Evolutionary conservation across 2,329 filamentous ascomycete species (phyloP).

Genomic region (Stromatinia cepivora): DNA sequence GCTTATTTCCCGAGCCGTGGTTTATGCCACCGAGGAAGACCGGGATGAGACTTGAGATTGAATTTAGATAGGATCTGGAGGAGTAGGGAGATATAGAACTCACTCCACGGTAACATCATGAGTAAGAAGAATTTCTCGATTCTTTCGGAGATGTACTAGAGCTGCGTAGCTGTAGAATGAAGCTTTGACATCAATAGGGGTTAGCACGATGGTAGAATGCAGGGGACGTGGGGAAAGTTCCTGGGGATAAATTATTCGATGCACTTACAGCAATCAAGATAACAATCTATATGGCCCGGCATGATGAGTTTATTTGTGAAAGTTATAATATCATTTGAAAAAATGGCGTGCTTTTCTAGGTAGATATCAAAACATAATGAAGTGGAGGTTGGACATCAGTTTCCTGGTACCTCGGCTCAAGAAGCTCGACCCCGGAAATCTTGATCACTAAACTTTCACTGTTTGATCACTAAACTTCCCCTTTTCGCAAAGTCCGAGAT

Average conservation of each 20-base stretch:
- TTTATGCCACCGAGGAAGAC: conserved; percentile 71
- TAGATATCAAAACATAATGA: neutral
- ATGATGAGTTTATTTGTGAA: conserved; percentile 44
- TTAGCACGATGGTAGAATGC: neutral
- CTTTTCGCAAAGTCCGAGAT: neutral
- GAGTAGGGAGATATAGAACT: conserved; percentile 36
- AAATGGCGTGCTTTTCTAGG: conserved; percentile 1
- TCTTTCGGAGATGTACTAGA: conserved; percentile 58
- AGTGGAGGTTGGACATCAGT: neutral
- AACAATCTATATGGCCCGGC: conserved; percentile 63
- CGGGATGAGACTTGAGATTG: conserved; percentile 59
- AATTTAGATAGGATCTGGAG: conserved; percentile 3
- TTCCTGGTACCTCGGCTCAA: conserved; percentile 12
- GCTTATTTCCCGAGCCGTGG: conserved; percentile 61
- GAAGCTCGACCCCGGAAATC: neutral
- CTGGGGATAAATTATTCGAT: neutral
- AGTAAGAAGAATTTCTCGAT: conserved; percentile 53
- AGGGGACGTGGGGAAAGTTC: conserved; percentile 1
- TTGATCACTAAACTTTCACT: conserved; percentile 22
- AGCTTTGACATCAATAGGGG: conserved; percentile 47
- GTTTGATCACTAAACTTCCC: conserved; percentile 18
- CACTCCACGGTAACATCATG: conserved; percentile 68
- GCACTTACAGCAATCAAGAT: conserved; percentile 63
- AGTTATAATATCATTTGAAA: neutral
- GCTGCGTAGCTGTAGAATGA: conserved; percentile 62